These are phyloP conservation scores for Fomitopsis serialis DNA, from an alignment of 768 basidiomycete genomes.

Conservation along the genomic window DNA sequence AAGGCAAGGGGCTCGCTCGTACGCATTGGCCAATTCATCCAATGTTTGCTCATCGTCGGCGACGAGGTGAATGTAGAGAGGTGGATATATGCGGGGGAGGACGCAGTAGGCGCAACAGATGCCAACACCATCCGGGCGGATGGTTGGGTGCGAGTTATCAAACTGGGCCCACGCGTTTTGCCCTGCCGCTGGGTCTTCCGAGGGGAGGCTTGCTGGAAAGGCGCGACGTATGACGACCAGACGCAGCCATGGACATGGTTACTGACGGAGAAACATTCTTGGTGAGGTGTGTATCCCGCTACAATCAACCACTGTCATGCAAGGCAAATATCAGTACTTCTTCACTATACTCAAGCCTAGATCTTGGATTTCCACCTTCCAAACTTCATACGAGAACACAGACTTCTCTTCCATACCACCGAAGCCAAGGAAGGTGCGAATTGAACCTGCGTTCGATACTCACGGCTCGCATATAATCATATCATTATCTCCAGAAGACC, in stretches of 20 bases:
- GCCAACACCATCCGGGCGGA: background rate
- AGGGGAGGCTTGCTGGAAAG: background rate
- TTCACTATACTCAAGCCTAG: no score
- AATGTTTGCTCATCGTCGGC: slow-evolving; percentile 8
- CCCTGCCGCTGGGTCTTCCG: background rate
- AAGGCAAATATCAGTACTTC: no score
- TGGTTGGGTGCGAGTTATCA: background rate
- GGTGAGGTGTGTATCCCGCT: background rate
- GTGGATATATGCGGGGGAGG: slow-evolving; percentile 5
- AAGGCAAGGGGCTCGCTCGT: slow-evolving; percentile 2
- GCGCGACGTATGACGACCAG: background rate
- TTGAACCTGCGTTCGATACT: no score
- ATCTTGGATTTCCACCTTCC: no score
- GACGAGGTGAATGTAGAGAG: slow-evolving; percentile 3
- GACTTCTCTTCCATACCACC: no score
- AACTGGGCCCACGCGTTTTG: background rate
- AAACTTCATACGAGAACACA: no score
- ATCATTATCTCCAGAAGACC: background rate
- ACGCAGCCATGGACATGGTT: background rate
- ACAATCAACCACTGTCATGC: no score
- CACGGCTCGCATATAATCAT: no score
- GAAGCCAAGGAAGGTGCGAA: no score
- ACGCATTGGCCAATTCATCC: slow-evolving; percentile 8
- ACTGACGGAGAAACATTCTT: background rate
- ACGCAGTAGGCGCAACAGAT: background rate